Conservation (phyloP, 495 filamentous ascomycete species). For the Trichoderma orchidacearum region DNA sequence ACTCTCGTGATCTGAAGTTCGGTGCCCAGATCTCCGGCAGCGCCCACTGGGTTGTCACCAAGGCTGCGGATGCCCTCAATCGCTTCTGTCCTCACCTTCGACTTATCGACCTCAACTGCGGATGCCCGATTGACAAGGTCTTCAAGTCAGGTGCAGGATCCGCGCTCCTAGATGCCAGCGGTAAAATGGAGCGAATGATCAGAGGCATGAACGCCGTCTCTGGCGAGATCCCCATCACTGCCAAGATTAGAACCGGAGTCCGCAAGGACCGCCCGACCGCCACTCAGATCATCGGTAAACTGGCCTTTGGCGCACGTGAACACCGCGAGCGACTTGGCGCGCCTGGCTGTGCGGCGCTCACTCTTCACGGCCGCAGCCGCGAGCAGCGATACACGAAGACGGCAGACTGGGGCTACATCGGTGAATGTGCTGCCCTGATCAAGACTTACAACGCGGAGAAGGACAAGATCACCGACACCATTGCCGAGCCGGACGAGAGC, state of each 20-base stretch:
- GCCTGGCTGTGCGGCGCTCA: slow-evolving; percentile 79
- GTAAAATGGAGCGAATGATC: slow-evolving; percentile 81
- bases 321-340: slow-evolving; percentile 46
- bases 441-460: slow-evolving; percentile 55
- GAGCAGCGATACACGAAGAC: slow-evolving; percentile 85
- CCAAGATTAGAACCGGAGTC: slow-evolving; percentile 89
- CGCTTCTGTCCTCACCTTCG: slow-evolving; percentile 65
- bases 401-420: slow-evolving; percentile 90
- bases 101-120: slow-evolving; percentile 88
- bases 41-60: slow-evolving; percentile 76
- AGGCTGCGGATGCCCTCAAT: slow-evolving; percentile 71
- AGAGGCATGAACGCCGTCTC: slow-evolving; percentile 91
- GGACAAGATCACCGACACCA: slow-evolving; percentile 56
- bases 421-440: slow-evolving; percentile 75
- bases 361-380: slow-evolving; percentile 81
- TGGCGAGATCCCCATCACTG: slow-evolving; percentile 73
- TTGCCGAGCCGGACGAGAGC: slow-evolving; percentile 56
- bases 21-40: slow-evolving; percentile 85
- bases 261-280: slow-evolving; percentile 68
- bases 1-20: slow-evolving; percentile 71
- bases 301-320: slow-evolving; percentile 64
- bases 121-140: slow-evolving; percentile 90
- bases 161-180: slow-evolving; percentile 73
- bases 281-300: slow-evolving; percentile 64
- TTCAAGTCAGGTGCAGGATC: slow-evolving; percentile 79